Base-by-base conservation (phyloP, 2,329 filamentous ascomycete genomes). In the Fusarium torreyae region DNA sequence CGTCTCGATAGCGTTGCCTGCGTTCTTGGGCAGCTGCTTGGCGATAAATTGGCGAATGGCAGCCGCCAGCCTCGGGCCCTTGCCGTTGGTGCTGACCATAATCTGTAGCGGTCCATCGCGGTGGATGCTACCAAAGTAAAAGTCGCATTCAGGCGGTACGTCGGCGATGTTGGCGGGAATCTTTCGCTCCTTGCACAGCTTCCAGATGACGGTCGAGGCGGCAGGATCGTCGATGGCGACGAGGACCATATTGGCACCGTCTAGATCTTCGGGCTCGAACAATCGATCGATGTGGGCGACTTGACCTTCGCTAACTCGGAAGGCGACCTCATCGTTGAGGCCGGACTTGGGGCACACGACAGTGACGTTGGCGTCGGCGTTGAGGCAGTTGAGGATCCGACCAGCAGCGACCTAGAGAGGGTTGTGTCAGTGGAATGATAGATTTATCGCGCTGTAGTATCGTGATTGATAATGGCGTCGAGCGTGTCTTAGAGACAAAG, bases 1-100 rank as follows among this genome's bases (percentile, higher is more conserved):
- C 68, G 92, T 91, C 79, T 92, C 87, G 63, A 99, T 94, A 8
- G 96, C 96, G 49, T 91, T 89, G 10, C 96, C 96, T 31, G 93
- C 91, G 70, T 96, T 94, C 18, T 83, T 82, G 2, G 96, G 96
- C 58, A 99, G 82, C 49, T 85, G 86, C 20, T 84, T 86, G 18
- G 94, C 94, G 69, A 99, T 97, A 77, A 92, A 89, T 77, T 91
- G 88, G 55, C 95, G 85, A 51, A 99, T 92, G 48, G 94, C 90
- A 71, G 93, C 95, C 11, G 96, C 96, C 68, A 99, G 83, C 77
- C 95, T 91, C 0, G 96, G 96, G 0, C 96, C 96, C 78, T 97
- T 98, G 53, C 96, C 96, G 78, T 98, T 99, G 36, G 96, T 99
- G 82, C 93, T 97, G 73, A 99, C 95, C 96, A 99, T 99, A 75